Evolutionary conservation across 129 eudicot species (phyloP).

Genomic region (Artemisia tridentata): DNA sequence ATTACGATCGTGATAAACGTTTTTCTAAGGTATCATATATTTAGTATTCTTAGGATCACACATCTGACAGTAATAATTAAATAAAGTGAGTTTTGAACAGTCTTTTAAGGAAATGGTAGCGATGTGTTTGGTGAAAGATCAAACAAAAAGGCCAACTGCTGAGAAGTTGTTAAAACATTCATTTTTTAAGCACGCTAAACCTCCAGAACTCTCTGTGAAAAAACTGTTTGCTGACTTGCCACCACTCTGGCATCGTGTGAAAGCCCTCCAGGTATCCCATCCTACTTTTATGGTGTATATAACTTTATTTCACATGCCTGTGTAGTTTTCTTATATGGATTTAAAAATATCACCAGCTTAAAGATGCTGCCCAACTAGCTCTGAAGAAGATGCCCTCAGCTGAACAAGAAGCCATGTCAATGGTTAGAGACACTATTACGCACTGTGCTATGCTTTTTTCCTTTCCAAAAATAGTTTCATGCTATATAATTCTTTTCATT

Average conservation of each 20-base stretch:
- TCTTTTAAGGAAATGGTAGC: conserved; percentile 98
- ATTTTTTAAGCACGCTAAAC: conserved; percentile 87
- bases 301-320: conserved; percentile 8
- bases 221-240: conserved; percentile 85
- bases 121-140: conserved; percentile 99
- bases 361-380: conserved; percentile 97
- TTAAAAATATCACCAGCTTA: conserved; percentile 43
- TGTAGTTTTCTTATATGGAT: neutral
- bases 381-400: conserved; percentile 94
- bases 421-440: conserved; percentile 45
- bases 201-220: conserved; percentile 80
- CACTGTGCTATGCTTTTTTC: neutral
- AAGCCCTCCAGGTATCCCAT: conserved; percentile 71
- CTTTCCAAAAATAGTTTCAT: neutral
- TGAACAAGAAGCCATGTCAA: conserved; percentile 96
- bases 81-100: conserved; percentile 41
- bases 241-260: conserved; percentile 92
- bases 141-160: conserved; percentile 90
- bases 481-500: neutral
- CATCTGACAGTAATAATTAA: conserved; percentile 21
- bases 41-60: neutral
- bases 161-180: conserved; percentile 92
- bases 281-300: neutral
- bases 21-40: conserved; percentile 76
- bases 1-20: conserved; percentile 95